These are phyloP conservation scores for Helianthus annuus DNA, from an alignment of 129 eudicot genomes.

Conservation along the genomic window DNA sequence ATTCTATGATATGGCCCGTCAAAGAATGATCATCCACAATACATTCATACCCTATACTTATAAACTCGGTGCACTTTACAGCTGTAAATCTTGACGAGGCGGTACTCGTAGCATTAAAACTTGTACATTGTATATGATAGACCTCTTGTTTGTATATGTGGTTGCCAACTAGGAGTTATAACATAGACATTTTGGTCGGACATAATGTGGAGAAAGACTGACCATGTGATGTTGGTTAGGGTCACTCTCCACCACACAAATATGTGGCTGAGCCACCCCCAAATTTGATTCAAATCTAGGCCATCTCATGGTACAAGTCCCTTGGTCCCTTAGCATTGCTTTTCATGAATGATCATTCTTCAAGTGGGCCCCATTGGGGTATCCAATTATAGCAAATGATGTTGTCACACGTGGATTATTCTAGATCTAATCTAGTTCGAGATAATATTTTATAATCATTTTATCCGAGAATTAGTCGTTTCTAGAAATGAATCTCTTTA, in stretches of 20 bases:
- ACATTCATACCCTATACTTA: background rate
- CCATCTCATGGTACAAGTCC: conserved; percentile 31
- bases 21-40: background rate
- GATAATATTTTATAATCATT: conserved; percentile 22
- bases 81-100: background rate
- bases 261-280: conserved; percentile 42
- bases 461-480: background rate
- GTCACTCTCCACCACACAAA: conserved; percentile 42
- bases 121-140: conserved; percentile 8
- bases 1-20: background rate
- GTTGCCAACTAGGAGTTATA: conserved; percentile 25
- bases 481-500: background rate
- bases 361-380: conserved; percentile 22
- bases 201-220: conserved; percentile 19
- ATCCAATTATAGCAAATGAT: conserved; percentile 39
- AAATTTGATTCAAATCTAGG: conserved; percentile 29
- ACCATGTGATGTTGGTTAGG: conserved; percentile 37
- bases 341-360: conserved; percentile 21
- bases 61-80: background rate
- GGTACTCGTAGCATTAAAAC: background rate
- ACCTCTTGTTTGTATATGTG: conserved; percentile 11
- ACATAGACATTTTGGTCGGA: conserved; percentile 29
- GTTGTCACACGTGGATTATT: conserved; percentile 26
- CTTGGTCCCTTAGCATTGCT: conserved; percentile 18
- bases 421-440: conserved; percentile 26